Evolutionary conservation across 78 protist species (phyloP), one percentile per base, ranked within the genome.

Genomic region (Bodo saltans): DNA sequence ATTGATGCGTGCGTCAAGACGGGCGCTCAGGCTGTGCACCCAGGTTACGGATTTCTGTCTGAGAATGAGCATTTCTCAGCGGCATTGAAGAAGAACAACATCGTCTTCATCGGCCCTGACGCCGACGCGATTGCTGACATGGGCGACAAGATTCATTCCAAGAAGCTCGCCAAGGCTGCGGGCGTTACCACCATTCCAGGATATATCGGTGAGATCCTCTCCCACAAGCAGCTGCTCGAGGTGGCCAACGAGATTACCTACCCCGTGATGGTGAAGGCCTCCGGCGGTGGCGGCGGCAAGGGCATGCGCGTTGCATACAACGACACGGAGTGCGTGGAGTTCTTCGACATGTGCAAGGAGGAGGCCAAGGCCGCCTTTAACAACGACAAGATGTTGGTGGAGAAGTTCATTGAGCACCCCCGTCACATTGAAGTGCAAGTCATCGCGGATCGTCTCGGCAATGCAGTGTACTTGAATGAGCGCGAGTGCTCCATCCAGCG

Each of bases 361-460:
- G 89, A 86, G 40, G 89, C 89, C 34, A 3, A 1, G 2, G 4
- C 86, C 8, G 8, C 74, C 32, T 97, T 96, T 85, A 97, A 97
- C 67, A 91, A 95, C 68, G 97, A 89, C 34, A 40, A 93, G 39
- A 83, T 96, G 90, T 85, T 97, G 29, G 90, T 97, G 29, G 98
- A 96, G 86, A 89, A 92, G 81, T 97, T 85, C 76, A 90, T 97
- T 68, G 94, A 93, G n/a, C 21, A 70, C 68, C 97, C 98, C 21
- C 93, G 99, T 30, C 99, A 97, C 90, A 96, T 97, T 60, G 99
- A 97, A 73, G 89, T 97, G 52, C 99, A 97, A 86, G 85, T 97
- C 60, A 42, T 94, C 32, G 87, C 88, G 0, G 97, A 95, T 85
- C 32, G 4, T 72, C 70, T 30, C 71, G 98, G 98, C 72, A 93